Conservation (phyloP, 345 rosid genomes). For the Schrenkiella parvula region DNA sequence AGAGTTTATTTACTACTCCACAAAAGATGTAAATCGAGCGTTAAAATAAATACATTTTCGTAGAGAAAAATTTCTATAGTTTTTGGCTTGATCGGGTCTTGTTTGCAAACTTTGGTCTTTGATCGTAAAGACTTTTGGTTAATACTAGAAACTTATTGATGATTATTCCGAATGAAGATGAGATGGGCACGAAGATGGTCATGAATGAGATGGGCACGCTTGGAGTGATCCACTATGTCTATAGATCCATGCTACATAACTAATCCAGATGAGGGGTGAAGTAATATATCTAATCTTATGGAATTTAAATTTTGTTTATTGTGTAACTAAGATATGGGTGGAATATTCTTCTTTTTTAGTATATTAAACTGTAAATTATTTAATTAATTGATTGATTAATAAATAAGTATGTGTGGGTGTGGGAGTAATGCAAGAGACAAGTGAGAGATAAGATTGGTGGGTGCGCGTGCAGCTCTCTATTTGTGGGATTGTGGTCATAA, state of each 20-base stretch:
- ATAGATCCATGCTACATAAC: conserved; percentile 9
- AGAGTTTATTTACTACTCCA: neutral
- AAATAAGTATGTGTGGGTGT: conserved; percentile 20
- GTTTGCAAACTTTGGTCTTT: conserved; percentile 6
- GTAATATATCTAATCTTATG: conserved; percentile 7
- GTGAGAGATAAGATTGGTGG: conserved; percentile 48
- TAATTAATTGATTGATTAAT: conserved; percentile 12
- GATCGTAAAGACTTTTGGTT: neutral
- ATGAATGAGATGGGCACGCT: conserved; percentile 16
- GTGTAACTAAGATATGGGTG: neutral
- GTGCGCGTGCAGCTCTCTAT: conserved; percentile 62
- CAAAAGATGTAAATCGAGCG: neutral
- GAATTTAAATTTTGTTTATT: neutral
- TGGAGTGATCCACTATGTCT: conserved; percentile 16
- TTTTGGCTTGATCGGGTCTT: neutral
- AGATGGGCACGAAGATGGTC: neutral
- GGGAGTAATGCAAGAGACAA: conserved; percentile 26
- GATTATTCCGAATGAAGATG: neutral
- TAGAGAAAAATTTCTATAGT: neutral
- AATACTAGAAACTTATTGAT: neutral
- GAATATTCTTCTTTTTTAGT: conserved; percentile 2
- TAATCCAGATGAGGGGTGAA: conserved; percentile 1
- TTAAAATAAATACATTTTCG: neutral
- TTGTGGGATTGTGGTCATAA: conserved; percentile 63
- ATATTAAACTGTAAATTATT: neutral